Evolutionary conservation across 2,329 filamentous ascomycete genomes (phyloP), one percentile per base, ranked within the genome.

Genomic region (Didymella exigua): DNA sequence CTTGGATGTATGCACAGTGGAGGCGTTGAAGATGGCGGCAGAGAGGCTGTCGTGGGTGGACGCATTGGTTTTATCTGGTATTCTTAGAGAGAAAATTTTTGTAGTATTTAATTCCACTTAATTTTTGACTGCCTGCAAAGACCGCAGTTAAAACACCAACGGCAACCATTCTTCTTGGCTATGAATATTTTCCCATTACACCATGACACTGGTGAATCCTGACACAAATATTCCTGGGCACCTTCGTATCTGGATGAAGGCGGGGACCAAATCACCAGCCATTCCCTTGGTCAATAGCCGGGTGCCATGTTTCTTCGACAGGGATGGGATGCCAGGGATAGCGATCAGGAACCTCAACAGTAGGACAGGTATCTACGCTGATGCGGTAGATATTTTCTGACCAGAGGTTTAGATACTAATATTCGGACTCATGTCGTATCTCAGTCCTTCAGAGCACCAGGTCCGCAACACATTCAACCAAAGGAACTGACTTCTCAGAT

Each of bases 281-380:
- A 34, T 59, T n/a, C 6, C 40, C 37, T 13, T 40, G 29, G 19
- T 47, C 11, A 9, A 56, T 13, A 27, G 45, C 54, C 41, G 54
- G 54, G 16, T 60, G 57, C 54, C 57, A 58, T 7, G 29, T 37
- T 14, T 54, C 44, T 54, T 60, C 45, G 1, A 60, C 38, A 9
- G 49, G 45, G 3, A 60, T 48, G 10, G 21, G 18, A 5, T 48
- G 33, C 30, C 37, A 58, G 18, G 42, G 33, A 33, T 55, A 56
- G 11, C 29, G 0, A 8, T 18, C 38, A n/a, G 26, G 26, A 6
- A 30, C 40, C 19, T 42, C 8, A 19, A 42, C 16, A n/a, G 19
- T 3, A 4, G 40, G 40, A 19, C 40, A 30, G 1, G 11, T 8
- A 36, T 46, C 23, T 19, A 46, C 19, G 19, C 11, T 36, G 19